phyloP scores from a whole-genome alignment of 1,139 yeast species.

The Suhomyces atakaporum region DNA sequence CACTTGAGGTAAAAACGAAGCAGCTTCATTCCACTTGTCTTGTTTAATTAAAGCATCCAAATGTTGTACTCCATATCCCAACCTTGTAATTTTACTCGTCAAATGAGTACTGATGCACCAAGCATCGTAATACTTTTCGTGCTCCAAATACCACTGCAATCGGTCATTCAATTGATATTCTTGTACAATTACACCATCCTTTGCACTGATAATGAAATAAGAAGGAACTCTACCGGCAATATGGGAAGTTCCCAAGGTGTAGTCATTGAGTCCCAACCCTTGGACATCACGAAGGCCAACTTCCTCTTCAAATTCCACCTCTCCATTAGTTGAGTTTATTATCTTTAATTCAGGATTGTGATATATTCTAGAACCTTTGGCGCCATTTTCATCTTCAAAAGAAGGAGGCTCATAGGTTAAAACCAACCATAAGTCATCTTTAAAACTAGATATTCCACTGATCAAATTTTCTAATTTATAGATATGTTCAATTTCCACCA shows the following conservation, averaged over 20 bases:
- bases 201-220: constrained; percentile 75
- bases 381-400: constrained; percentile 15
- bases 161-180: constrained; percentile 69
- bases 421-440: constrained; percentile 63
- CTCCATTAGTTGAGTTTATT: constrained; percentile 64
- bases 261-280: constrained; percentile 77
- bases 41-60: constrained; percentile 53
- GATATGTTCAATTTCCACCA: constrained; percentile 58
- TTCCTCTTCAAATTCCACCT: constrained; percentile 82
- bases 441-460: constrained; percentile 77
- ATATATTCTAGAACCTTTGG: constrained; percentile 29
- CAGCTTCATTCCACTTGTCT: constrained; percentile 58
- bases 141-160: constrained; percentile 69
- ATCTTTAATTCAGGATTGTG: constrained; percentile 70
- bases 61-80: constrained; percentile 64
- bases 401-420: constrained; percentile 56
- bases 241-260: constrained; percentile 55
- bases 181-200: constrained; percentile 77
- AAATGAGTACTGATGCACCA: constrained; percentile 73
- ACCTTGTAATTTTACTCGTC: constrained; percentile 50
- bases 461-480: constrained; percentile 60
- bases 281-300: constrained; percentile 62
- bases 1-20: constrained; percentile 47
- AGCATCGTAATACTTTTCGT: constrained; percentile 59
- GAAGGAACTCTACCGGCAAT: constrained; percentile 35